Evolutionary conservation across 306 rosid genomes (phyloP), one percentile per base, ranked within the genome.

Genomic region (Quercus suber): DNA sequence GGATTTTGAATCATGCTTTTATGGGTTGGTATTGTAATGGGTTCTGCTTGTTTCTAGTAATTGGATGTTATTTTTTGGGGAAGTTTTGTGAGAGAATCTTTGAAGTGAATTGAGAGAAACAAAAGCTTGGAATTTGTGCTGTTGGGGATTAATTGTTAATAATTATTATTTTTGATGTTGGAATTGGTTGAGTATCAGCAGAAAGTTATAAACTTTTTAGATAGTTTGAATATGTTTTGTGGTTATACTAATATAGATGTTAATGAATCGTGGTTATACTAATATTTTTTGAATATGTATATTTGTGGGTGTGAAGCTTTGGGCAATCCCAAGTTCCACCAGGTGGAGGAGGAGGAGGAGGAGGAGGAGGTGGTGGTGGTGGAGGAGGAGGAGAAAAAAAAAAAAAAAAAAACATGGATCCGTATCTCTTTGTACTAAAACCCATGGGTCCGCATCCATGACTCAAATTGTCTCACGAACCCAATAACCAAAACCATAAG

Each of bases 301-400:
- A 20, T 13, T 84, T 83, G 21, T 74, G 77, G 80, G 59, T 81
- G 33, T 77, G 86, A 86, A 91, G 94, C 81, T 81, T 86, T 75
- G 93, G 91, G 78, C 96, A 88, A 72, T 73, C 86, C 55, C 94
- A 87, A 78, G 65, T 82, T 49, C 91, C 90, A 18, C 93, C 83
- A 37, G 85, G 63, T n/a, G 94, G 87, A 65, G 92, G 87, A 2
- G 90, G 82, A 0, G 86, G 72, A 0, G 78, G 81, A 1, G 76
- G 61, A 2, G 73, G 43, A 1, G 43, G 20, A 0, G 57, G 51
- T 23, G 76, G 35, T 31, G 35, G 35, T 1, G 37, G 37, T 5
- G 37, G 76, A 1, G 76, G 76, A 0, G 64, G 77, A 1, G 53
- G 41, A 0, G 72, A n/a, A n/a, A n/a, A n/a, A n/a, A n/a, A n/a